Conservation (phyloP, 2,329 filamentous ascomycete species). For the Colletotrichum simmondsii region DNA sequence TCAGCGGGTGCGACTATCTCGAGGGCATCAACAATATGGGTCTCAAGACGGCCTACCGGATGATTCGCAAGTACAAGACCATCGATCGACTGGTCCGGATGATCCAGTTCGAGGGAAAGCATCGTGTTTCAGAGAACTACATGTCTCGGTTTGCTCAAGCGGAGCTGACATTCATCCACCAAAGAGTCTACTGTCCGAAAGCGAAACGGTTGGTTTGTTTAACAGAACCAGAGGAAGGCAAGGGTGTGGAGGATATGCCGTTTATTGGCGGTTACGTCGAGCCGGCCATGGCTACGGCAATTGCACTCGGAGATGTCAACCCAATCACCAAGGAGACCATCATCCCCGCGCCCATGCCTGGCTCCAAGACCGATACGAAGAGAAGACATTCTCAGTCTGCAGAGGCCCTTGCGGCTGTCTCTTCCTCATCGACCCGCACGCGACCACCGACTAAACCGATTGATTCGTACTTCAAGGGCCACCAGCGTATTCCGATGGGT, state of each 20-base stretch:
- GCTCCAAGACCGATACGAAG: conserved; percentile 55
- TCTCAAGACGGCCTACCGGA: conserved; percentile 90
- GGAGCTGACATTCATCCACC: conserved; percentile 92
- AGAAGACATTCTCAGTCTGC: conserved; percentile 51
- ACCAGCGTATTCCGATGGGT: conserved; percentile 65
- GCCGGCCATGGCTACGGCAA: conserved; percentile 73
- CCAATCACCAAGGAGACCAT: conserved; percentile 85
- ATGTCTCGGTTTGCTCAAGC: conserved; percentile 84
- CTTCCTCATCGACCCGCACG: conserved; percentile 35
- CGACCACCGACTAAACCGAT: conserved; percentile 60
- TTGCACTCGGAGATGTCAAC: conserved; percentile 86
- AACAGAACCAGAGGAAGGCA: conserved; percentile 70
- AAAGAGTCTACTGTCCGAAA: conserved; percentile 90
- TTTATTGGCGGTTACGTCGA: conserved; percentile 84
- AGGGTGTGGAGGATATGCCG: conserved; percentile 77
- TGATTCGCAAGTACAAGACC: conserved; percentile 90
- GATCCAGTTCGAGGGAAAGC: conserved; percentile 90
- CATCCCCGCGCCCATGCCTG: conserved; percentile 51
- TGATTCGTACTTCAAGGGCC: conserved; percentile 63
- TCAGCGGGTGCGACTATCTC: conserved; percentile 98
- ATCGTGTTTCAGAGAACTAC: conserved; percentile 83
- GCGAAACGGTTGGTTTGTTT: conserved; percentile 79
- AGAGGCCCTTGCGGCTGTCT: conserved; percentile 33
- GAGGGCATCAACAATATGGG: conserved; percentile 86
- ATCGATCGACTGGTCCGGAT: conserved; percentile 85